These are phyloP conservation scores for Lentinula boryana DNA, from an alignment of 768 basidiomycete species.

Conservation along the genomic window DNA sequence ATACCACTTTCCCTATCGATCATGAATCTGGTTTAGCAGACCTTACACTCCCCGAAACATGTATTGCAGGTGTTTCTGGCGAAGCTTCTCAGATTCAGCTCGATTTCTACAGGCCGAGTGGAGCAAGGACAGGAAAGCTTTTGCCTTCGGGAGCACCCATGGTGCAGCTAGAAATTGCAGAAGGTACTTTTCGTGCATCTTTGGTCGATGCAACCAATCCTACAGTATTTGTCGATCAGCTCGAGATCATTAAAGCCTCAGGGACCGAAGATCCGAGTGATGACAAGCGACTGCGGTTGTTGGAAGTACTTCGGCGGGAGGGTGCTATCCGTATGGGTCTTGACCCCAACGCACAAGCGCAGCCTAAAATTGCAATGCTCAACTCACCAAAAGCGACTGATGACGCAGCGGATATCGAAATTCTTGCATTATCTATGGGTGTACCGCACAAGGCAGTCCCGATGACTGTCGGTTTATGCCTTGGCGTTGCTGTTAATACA, in stretches of 20 bases:
- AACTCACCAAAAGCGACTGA: slow-evolving; percentile 23
- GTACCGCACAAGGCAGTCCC: slow-evolving; percentile 65
- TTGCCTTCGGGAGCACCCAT: slow-evolving; percentile 52
- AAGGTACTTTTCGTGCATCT: slow-evolving; percentile 28
- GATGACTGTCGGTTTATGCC: slow-evolving; percentile 66
- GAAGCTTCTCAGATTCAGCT: slow-evolving; percentile 58
- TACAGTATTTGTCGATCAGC: slow-evolving; percentile 51
- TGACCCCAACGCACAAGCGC: slow-evolving; percentile 55
- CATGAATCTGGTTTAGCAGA: slow-evolving; percentile 27
- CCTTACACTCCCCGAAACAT: slow-evolving; percentile 42
- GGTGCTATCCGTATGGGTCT: slow-evolving; percentile 60
- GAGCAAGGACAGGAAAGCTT: slow-evolving; percentile 66
- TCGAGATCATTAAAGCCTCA: slow-evolving; percentile 27
- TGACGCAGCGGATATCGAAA: slow-evolving; percentile 39
- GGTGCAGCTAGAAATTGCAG: slow-evolving; percentile 34
- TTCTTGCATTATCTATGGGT: slow-evolving; percentile 67
- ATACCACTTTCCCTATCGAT: slow-evolving; percentile 64
- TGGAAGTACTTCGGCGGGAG: slow-evolving; percentile 50
- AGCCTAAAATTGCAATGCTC: slow-evolving; percentile 66
- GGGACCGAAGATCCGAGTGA: neutral
- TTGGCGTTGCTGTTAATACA: slow-evolving; percentile 57
- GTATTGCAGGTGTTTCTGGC: slow-evolving; percentile 66
- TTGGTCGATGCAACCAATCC: slow-evolving; percentile 75
- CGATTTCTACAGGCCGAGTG: slow-evolving; percentile 61
- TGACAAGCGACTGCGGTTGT: slow-evolving; percentile 12